Conservation (phyloP, 371 early-diverging fungal species). For the Coemansia sp. region DNA sequence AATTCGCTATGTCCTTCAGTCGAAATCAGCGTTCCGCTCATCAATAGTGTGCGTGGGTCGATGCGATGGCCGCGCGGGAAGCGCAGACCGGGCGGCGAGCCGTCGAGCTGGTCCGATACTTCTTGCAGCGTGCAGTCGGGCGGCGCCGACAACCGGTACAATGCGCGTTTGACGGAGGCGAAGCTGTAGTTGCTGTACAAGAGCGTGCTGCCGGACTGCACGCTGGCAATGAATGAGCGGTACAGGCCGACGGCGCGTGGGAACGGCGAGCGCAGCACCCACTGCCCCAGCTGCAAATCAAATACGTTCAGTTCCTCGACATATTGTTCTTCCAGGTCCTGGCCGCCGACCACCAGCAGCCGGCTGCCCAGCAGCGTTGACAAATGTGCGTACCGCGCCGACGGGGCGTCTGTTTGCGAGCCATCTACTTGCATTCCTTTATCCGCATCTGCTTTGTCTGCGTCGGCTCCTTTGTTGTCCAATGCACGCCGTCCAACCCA, state of each 20-base stretch:
- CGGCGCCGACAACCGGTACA: constrained; percentile 64
- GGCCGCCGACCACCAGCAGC: constrained; percentile 77
- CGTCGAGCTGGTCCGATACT: constrained; percentile 65
- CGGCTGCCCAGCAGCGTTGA: constrained; percentile 60
- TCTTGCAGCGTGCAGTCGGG: constrained; percentile 59
- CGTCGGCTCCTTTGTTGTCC: not conserved
- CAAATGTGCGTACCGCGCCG: constrained; percentile 82
- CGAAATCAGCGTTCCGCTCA: constrained; percentile 74
- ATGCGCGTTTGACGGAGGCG: constrained; percentile 67
- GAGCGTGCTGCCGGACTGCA: constrained; percentile 41
- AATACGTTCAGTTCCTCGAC: constrained; percentile 75
- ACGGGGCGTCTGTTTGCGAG: constrained; percentile 49
- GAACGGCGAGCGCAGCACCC: constrained; percentile 66
- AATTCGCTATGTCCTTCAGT: constrained; percentile 64
- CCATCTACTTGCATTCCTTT: not conserved
- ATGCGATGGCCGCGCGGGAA: constrained; percentile 72
- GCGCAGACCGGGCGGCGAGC: constrained; percentile 75
- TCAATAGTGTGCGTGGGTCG: constrained; percentile 58
- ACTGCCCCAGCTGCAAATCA: constrained; percentile 66
- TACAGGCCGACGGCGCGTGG: constrained; percentile 78
- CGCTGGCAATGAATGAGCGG: constrained; percentile 67
- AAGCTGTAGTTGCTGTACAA: constrained; percentile 84
- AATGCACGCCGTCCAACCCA: constrained; percentile 57
- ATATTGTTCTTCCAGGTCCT: constrained; percentile 75
- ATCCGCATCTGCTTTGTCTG: constrained; percentile 26